Percentiles rank a stretch among this genome's conserved stretches.
Conservation (phyloP, 495 filamentous ascomycete genomes). For the Hypoxylon crocopeplum region DNA sequence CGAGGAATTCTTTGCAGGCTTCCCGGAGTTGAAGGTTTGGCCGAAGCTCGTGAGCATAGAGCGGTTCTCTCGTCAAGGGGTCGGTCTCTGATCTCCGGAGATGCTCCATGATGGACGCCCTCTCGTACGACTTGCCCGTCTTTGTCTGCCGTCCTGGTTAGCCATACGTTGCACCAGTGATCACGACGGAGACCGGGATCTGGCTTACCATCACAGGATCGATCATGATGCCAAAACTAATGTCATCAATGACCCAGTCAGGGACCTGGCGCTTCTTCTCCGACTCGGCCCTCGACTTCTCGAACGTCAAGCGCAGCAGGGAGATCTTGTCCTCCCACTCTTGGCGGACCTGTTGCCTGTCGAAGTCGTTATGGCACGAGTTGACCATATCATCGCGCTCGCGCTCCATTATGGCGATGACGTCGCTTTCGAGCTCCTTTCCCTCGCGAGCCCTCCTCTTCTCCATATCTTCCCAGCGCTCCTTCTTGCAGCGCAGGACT, state of each 20-base stretch:
- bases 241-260: constrained; percentile 87
- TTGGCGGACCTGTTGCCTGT: constrained; percentile 59
- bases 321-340: constrained; percentile 66
- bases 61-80: constrained; percentile 80
- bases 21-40: constrained; percentile 84
- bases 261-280: constrained; percentile 73
- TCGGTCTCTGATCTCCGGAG: constrained; percentile 76
- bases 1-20: constrained; percentile 83
- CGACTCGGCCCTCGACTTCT: constrained; percentile 55
- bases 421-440: constrained; percentile 61
- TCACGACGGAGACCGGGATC: background rate
- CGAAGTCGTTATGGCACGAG: constrained; percentile 36
- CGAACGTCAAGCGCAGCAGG: constrained; percentile 66
- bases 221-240: constrained; percentile 90
- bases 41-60: constrained; percentile 73
- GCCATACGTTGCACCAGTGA: constrained; percentile 10
- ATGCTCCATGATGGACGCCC: constrained; percentile 85
- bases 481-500: constrained; percentile 82
- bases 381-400: constrained; percentile 39
- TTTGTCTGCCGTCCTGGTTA: constrained; percentile 63
- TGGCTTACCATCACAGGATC: constrained; percentile 79
- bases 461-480: constrained; percentile 68
- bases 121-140: constrained; percentile 87
- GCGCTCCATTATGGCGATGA: constrained; percentile 50
- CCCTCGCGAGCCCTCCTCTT: constrained; percentile 51